These are phyloP conservation scores for Tuber indicum DNA, from an alignment of 495 filamentous ascomycete species.

Conservation along the genomic window DNA sequence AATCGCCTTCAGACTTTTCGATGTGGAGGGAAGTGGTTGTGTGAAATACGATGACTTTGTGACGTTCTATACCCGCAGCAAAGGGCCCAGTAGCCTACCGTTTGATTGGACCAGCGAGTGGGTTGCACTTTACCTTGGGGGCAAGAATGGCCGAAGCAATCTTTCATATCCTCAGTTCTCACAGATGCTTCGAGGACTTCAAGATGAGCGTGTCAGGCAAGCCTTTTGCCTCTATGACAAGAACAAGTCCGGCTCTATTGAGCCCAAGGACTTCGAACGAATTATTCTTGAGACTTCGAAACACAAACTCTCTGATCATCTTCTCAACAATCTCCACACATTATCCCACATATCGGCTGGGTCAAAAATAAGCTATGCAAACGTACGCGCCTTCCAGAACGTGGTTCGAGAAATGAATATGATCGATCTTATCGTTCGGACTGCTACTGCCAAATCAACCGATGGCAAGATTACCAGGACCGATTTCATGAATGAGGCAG, in stretches of 20 bases:
- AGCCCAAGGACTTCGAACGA: slow-evolving; percentile 89
- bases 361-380: slow-evolving; percentile 93
- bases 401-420: slow-evolving; percentile 96
- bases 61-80: slow-evolving; percentile 73
- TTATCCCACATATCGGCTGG: slow-evolving; percentile 90
- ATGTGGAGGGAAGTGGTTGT: slow-evolving; percentile 67
- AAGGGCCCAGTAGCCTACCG: slow-evolving; percentile 69
- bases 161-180: slow-evolving; percentile 96
- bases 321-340: slow-evolving; percentile 86
- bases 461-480: slow-evolving; percentile 90
- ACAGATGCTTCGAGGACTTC: slow-evolving; percentile 92
- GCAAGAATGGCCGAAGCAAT: slow-evolving; percentile 72
- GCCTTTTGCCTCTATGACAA: slow-evolving; percentile 90
- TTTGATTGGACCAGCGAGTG: slow-evolving; percentile 97
- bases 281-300: slow-evolving; percentile 89
- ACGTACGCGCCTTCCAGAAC: slow-evolving; percentile 95
- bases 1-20: slow-evolving; percentile 95
- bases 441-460: slow-evolving; percentile 70
- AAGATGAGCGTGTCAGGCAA: slow-evolving; percentile 90
- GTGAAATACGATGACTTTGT: slow-evolving; percentile 85
- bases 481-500: slow-evolving; percentile 92
- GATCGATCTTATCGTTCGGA: slow-evolving; percentile 82
- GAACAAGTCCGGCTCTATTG: slow-evolving; percentile 93
- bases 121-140: slow-evolving; percentile 89
- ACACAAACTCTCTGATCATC: slow-evolving; percentile 95